phyloP scores from a whole-genome alignment of 179 eudicot genomes.

The Drosera spatulata region DNA sequence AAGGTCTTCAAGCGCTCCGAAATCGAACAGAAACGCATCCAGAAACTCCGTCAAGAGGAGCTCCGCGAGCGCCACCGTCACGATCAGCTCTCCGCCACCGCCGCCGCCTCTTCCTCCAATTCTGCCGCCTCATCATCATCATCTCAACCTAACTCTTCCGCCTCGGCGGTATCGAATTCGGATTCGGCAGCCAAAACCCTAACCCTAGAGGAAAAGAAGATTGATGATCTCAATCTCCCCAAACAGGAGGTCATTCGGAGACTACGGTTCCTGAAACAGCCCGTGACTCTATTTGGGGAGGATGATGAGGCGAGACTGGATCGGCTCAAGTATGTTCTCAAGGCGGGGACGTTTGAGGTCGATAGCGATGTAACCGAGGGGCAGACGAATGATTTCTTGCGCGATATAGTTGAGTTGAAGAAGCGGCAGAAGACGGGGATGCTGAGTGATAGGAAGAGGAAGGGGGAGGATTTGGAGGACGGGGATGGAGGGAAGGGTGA shows the following conservation, averaged over 20 bases:
- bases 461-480: constrained; percentile 67
- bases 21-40: constrained; percentile 77
- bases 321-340: constrained; percentile 64
- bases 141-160: constrained; percentile 26
- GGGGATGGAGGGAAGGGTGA: constrained; percentile 59
- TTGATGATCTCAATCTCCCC: constrained; percentile 60
- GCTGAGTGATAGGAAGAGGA: constrained; percentile 64
- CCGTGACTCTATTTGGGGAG: constrained; percentile 85
- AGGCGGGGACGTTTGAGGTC: constrained; percentile 73
- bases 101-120: neutral
- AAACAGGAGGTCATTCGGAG: constrained; percentile 77
- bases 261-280: constrained; percentile 72
- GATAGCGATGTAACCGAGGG: constrained; percentile 96
- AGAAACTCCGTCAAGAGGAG: constrained; percentile 70
- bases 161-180: constrained; percentile 28
- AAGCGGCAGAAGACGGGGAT: constrained; percentile 83
- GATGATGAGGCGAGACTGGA: constrained; percentile 73
- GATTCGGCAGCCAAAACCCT: constrained; percentile 33
- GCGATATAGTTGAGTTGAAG: constrained; percentile 86
- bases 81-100: constrained; percentile 17
- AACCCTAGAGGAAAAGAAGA: constrained; percentile 56
- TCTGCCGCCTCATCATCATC: constrained; percentile 19
- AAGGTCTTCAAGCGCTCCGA: constrained; percentile 78
- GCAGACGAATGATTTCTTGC: constrained; percentile 86
- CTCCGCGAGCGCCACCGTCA: constrained; percentile 43